Base-by-base conservation (phyloP, 2,329 filamentous ascomycete species). In the Cladophialophora exuberans region DNA sequence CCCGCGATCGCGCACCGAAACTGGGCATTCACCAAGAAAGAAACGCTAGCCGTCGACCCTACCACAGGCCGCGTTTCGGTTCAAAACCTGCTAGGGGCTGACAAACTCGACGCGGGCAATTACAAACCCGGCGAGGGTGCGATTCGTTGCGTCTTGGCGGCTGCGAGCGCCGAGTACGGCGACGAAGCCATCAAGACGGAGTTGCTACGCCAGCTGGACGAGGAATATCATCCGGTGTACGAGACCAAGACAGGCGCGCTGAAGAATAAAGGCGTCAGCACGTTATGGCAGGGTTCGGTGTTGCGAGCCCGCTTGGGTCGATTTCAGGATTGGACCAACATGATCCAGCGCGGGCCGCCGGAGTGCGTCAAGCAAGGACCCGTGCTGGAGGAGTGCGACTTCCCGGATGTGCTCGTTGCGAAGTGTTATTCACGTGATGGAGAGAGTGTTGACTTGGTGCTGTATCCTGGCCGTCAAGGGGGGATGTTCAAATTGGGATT, bases 31-130 rank as follows among this genome's bases (percentile, higher is more conserved):
- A 46, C 56, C 28, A 56, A 53, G 31, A 56, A 46, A 20, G 59
- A 61, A 38, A 53, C 52, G 5, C 26, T 58, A 13, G 35, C 42
- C 28, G 53, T 47, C 39, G 39, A 59, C 49, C 15, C n/a, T 17
- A 41, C 51, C 10, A 42, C 55, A 5, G 59, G 59, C 17, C 20
- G 50, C 2, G 15, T 61, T 2, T 39, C 56, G 26, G 11, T 61
- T 6, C 22, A 38, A 7, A 59, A 59, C 45, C 52, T 61, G 3
- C 22, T 61, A 6, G 59, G 59, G 18, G 59, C 59, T 11, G 59
- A 61, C 44, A 61, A 56, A 30, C 41, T 61, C n/a, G 59, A 61
- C 35, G 52, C 59, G 10, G 59, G 59, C 25, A 60, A 60, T 42
- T 60, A 60, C 49, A 60, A 57, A 28, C 10, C 43, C n/a, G 57